A percentile compares a stretch with the other conserved stretches of the same genome.
These are phyloP conservation scores for Solidago caesia DNA, from an alignment of 129 eudicot genomes.

Conservation along the genomic window DNA sequence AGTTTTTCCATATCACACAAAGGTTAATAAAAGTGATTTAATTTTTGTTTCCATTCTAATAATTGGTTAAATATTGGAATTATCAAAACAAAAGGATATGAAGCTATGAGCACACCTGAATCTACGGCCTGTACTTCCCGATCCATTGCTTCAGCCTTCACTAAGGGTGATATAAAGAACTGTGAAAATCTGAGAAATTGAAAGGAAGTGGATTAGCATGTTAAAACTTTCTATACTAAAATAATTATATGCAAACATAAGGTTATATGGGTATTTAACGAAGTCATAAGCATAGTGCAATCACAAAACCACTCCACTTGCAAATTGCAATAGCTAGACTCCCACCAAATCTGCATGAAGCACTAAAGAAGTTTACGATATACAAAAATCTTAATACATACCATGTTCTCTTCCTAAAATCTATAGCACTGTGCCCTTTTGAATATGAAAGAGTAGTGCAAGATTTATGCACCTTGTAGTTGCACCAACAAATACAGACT, in stretches of 20 bases:
- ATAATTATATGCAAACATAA: slow-evolving; percentile 11
- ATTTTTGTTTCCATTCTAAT: background rate
- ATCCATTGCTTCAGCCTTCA: slow-evolving; percentile 95
- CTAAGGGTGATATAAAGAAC: slow-evolving; percentile 80
- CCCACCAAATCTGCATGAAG: background rate
- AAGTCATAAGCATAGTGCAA: slow-evolving; percentile 16
- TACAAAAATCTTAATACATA: no score
- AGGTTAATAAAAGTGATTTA: slow-evolving; percentile 12
- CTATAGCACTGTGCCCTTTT: background rate
- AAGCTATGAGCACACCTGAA: slow-evolving; percentile 53
- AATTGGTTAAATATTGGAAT: slow-evolving; percentile 5
- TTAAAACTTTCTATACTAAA: background rate
- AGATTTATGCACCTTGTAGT: background rate
- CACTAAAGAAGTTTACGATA: no score
- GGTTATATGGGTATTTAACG: background rate
- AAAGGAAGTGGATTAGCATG: slow-evolving; percentile 17
- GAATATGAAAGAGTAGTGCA: background rate
- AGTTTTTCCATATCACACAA: slow-evolving; percentile 24
- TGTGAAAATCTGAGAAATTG: slow-evolving; percentile 72
- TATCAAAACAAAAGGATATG: slow-evolving; percentile 5
- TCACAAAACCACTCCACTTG: slow-evolving; percentile 8
- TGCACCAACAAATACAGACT: background rate
- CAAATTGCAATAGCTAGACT: background rate
- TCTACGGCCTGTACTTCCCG: slow-evolving; percentile 94
- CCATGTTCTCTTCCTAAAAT: no score